Conservation (phyloP, 1,139 yeast genomes). For the Hansenula lynferdii region DNA sequence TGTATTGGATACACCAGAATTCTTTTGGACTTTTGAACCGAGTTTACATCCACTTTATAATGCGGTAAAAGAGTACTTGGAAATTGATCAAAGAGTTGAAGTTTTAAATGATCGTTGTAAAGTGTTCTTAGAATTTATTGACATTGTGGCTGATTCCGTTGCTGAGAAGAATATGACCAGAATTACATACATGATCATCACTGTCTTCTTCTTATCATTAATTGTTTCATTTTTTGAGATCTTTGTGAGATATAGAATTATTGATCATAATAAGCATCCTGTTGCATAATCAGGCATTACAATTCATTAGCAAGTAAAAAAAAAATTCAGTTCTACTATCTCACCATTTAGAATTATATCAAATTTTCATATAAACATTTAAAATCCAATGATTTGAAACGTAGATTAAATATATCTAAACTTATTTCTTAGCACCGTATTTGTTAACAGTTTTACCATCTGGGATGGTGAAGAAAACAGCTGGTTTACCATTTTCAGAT, state of each 20-base stretch:
- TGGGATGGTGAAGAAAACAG: conserved; percentile 89
- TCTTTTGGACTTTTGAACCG: conserved; percentile 96
- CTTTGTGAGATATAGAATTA: conserved; percentile 48
- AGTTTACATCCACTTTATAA: conserved; percentile 87
- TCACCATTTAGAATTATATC: too few relatives aligned
- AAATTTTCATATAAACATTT: too few relatives aligned
- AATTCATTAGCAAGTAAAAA: too few relatives aligned
- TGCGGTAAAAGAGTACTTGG: conserved; percentile 89
- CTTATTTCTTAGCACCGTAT: conserved; percentile 65
- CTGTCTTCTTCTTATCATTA: conserved; percentile 75
- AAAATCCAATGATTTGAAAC: too few relatives aligned
- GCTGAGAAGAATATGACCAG: conserved; percentile 90
- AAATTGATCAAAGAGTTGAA: conserved; percentile 90
- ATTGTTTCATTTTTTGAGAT: conserved; percentile 62
- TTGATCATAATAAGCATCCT: conserved; percentile 19
- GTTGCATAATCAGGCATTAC: too few relatives aligned
- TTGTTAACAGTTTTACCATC: conserved; percentile 90
- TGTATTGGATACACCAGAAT: conserved; percentile 91
- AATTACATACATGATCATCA: conserved; percentile 86
- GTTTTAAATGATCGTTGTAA: conserved; percentile 91
- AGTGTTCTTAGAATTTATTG: conserved; percentile 90
- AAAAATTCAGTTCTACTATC: too few relatives aligned
- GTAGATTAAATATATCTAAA: too few relatives aligned
- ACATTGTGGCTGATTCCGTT: conserved; percentile 87
- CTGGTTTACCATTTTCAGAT: conserved; percentile 53